Base-by-base conservation (phyloP, 805 yeast species). In the Yarrowia osloensis region DNA sequence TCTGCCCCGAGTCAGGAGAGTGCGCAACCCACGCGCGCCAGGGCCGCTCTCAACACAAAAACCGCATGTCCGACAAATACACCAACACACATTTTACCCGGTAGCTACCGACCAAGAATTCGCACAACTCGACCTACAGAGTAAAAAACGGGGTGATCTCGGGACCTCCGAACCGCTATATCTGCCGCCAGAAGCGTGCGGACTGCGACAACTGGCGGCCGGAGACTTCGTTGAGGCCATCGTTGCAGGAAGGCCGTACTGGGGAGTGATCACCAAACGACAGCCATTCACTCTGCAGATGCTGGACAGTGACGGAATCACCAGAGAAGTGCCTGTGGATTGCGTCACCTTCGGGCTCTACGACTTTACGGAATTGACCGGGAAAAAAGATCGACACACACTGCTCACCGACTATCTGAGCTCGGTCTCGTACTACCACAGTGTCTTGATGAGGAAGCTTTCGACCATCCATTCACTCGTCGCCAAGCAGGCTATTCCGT, bases 181-280 rank as follows among this genome's bases (percentile, higher is more conserved):
- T 21, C 66, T 61, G 31, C 54, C 54, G 2, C 66, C 66, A 22
- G 66, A 61, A 33, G 66, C 54, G 15, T 44, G 66, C 6, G 66
- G 66, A n/a, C 24, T 61, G 19, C 54, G 44, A 29, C 66, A 44
- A 17, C 54, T 61, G 26, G 54, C 40, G 1, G 11, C 3, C 4
- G 66, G 66, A 17, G 66, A 61, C 54, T 61, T 61, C 33, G 66
- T 61, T 12, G 66, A 61, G 22, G 66, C 44, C 22, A 46, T 44
- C 7, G 54, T 61, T n/a, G 42, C 52, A 0, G 54, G 66, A 28
- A 31, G 26, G 22, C 40, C 66, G 5, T 61, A 61, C 54, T 61
- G 66, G 66, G 66, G 66, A 13, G 26, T 61, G 15, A 42, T 61
- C 8, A 61, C 66, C 6, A 29, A 31, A 6, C 21, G 66, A 22